Evolutionary conservation across 2,329 filamentous ascomycete genomes (phyloP).

Genomic region (Beauveria caledonica): DNA sequence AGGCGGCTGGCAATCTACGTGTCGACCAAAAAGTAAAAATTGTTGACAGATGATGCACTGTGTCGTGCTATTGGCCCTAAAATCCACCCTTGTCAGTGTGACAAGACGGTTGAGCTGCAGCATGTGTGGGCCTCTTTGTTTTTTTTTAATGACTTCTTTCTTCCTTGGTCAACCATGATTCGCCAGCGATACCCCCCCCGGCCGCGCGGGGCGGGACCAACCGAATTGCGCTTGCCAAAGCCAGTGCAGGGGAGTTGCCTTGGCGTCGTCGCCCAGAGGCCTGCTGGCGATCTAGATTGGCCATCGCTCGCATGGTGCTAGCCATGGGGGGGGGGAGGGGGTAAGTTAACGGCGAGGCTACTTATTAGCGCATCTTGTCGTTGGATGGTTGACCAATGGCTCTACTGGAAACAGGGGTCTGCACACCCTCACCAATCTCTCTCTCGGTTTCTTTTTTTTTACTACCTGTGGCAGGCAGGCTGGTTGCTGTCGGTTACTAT

Average conservation of each 20-base stretch:
- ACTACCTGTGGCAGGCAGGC: too few species aligned
- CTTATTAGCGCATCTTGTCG: slow-evolving; percentile 10
- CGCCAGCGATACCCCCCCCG: slow-evolving; percentile 9
- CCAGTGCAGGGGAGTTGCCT: background rate
- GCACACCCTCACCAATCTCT: background rate
- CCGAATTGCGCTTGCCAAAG: slow-evolving; percentile 3
- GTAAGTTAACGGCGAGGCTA: too few species aligned
- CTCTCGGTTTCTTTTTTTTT: too few species aligned
- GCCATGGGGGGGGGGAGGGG: background rate
- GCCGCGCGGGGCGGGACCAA: slow-evolving; percentile 35
- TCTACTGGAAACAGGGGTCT: background rate
- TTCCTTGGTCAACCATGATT: background rate
- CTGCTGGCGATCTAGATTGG: slow-evolving; percentile 14
- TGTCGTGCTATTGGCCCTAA: background rate
- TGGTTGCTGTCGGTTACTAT: too few species aligned
- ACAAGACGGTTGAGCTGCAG: slow-evolving; percentile 3
- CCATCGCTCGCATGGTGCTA: slow-evolving; percentile 13
- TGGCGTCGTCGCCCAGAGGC: slow-evolving; percentile 2
- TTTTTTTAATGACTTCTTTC: background rate
- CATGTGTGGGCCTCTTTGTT: background rate
- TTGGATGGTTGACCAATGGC: background rate
- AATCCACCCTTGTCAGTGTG: background rate
- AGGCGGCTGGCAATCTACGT: background rate
- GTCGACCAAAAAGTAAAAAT: background rate
- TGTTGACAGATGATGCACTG: background rate